Conservation (phyloP, 768 basidiomycete species). For the Lentinus brumalis region DNA sequence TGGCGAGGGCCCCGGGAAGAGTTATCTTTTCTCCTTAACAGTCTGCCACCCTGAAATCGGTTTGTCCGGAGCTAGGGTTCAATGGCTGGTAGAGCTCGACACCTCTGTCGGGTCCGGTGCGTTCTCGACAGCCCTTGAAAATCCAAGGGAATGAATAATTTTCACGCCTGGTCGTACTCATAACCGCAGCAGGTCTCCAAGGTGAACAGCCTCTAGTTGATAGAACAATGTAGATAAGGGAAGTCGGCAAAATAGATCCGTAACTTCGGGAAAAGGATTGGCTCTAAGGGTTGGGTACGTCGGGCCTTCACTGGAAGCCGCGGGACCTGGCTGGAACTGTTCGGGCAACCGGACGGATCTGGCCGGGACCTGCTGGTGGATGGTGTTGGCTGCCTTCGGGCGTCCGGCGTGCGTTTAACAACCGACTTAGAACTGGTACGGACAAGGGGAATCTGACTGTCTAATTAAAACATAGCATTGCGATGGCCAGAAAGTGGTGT, state of each 20-base stretch:
- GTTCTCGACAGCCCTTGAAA: no score
- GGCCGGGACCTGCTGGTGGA: conserved; percentile 44
- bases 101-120: no score
- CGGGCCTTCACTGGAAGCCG: conserved; percentile 75
- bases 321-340: conserved; percentile 70
- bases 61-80: no score
- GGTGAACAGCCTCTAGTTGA: no score
- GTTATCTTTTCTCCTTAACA: no score
- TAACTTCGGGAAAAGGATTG: conserved; percentile 82
- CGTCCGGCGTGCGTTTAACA: conserved; percentile 66
- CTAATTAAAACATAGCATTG: conserved; percentile 86
- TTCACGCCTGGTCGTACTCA: no score
- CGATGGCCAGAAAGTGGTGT: conserved; percentile 75
- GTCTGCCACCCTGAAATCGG: no score
- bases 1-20: no score
- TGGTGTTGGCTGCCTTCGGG: conserved; percentile 57
- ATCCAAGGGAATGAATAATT: no score
- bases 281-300: conserved; percentile 80
- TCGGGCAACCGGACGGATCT: conserved; percentile 54
- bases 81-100: no score
- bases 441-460: conserved; percentile 84
- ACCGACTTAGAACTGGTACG: conserved; percentile 76
- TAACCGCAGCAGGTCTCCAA: no score
- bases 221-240: no score
- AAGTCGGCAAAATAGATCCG: conserved; percentile 81